Evolutionary conservation across 768 basidiomycete species (phyloP), one percentile per base, ranked within the genome.

Genomic region (Candolleomyces eurysporus): DNA sequence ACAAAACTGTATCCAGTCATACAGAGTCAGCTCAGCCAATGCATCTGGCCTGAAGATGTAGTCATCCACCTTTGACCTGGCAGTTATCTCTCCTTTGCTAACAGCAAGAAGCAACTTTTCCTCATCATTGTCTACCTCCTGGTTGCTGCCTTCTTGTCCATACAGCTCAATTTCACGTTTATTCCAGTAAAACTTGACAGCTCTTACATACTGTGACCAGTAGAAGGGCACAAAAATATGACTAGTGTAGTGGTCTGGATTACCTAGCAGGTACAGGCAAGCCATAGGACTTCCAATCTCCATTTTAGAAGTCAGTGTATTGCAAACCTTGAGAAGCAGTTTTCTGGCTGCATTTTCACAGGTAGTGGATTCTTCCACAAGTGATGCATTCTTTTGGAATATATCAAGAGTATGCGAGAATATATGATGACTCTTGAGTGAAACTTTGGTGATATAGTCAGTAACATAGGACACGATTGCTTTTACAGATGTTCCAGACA

Each of bases 371-470:
- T 54, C 48, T 8, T 62, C 61, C 0, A 73, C 19, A 7, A 70
- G 57, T 21, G 73, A 67, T n/a, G 61, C n/a, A 48, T 73, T 65
- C 40, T 69, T 69, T 0, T 68, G 61, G 54, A 73, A 70, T 0
- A 75, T 59, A 14, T 67, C 58, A 16, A 61, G 60, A 0, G 75
- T 64, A 7, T 72, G 60, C 0, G 77, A 69, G 67, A 80, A 79
- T 32, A 78, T 68, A 14, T 66, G 66, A 64, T 77, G 69, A 0
- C 75, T 78, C 48, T 79, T 81, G 11, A 82, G 62, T 2, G 65
- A 46, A 0, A 67, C 49, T 63, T 82, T 82, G 0, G 76, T 79
- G 1, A 81, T 70, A 64, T 82, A 82, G 45, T 82, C 77, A 6
- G 78, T 70, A 0, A 79, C 69, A 67, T 79, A 80, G 26, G 71